These are phyloP conservation scores for Komagataella pastoris DNA, from an alignment of 805 yeast genomes.

Conservation along the genomic window DNA sequence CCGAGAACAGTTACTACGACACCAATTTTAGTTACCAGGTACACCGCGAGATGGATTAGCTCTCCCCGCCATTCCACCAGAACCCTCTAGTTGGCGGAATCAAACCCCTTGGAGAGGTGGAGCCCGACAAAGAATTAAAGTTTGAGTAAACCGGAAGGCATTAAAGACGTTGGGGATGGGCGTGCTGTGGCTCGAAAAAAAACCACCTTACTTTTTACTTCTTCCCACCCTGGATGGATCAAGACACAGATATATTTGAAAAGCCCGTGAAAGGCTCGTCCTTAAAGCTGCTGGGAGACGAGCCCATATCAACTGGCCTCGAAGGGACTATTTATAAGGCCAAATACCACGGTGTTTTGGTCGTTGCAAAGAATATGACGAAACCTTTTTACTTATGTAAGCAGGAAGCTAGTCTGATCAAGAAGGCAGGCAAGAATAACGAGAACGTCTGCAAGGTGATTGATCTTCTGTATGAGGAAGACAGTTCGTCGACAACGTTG, in stretches of 20 bases:
- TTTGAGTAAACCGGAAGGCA: not conserved
- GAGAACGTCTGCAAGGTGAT: not conserved
- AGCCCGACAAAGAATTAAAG: not conserved
- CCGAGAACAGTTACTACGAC: not conserved
- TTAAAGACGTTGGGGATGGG: not conserved
- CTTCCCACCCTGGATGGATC: not conserved
- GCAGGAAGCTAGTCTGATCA: not conserved
- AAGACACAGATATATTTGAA: not conserved
- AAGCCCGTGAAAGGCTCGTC: not conserved
- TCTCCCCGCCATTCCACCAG: not conserved
- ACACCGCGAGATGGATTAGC: no score
- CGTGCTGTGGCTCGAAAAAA: not conserved
- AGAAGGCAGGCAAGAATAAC: not conserved
- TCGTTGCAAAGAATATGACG: not conserved
- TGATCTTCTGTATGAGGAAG: not conserved
- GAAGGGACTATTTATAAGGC: not conserved
- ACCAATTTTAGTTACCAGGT: no score
- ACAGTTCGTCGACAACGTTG: conserved; percentile 6
- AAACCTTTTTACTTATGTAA: not conserved
- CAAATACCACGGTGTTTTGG: not conserved
- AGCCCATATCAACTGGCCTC: not conserved
- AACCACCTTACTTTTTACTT: not conserved
- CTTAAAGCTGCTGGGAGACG: not conserved
- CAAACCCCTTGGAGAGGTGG: not conserved
- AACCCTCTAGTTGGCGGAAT: not conserved